phyloP scores from a whole-genome alignment of 306 rosid genomes.

The Cajanus cajan region DNA sequence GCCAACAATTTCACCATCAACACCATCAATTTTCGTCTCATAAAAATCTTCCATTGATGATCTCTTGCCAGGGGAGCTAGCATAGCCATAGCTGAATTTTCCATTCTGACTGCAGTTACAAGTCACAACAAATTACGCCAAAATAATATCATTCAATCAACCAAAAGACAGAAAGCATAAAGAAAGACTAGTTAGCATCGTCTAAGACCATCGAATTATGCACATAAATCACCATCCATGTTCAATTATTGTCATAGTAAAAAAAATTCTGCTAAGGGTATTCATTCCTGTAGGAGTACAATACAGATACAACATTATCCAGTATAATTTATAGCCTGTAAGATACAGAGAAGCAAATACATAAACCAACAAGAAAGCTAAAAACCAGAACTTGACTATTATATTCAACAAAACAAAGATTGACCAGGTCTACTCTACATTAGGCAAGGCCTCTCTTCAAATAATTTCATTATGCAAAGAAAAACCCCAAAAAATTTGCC shows the following conservation, averaged over 20 bases:
- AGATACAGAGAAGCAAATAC: background rate
- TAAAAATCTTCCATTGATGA: constrained; percentile 98
- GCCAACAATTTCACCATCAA: constrained; percentile 91
- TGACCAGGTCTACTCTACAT: background rate
- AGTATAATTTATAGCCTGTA: background rate
- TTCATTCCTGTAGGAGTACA: background rate
- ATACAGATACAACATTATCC: background rate
- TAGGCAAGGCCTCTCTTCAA: background rate
- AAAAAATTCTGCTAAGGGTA: background rate
- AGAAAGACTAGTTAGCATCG: background rate
- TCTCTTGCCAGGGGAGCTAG: constrained; percentile 97
- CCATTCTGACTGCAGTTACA: constrained; percentile 82
- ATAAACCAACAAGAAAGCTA: background rate
- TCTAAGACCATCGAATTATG: background rate
- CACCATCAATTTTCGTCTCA: constrained; percentile 96
- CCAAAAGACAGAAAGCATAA: background rate
- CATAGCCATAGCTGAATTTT: constrained; percentile 95
- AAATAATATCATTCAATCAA: constrained; percentile 10
- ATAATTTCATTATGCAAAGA: background rate
- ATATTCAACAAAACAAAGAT: constrained; percentile 3
- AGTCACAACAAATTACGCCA: constrained; percentile 35
- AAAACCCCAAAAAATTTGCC: background rate
- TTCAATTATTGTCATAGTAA: constrained; percentile 4
- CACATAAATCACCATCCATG: background rate
- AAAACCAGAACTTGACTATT: background rate